Percentiles rank a stretch among this genome's conserved stretches.
These are phyloP conservation scores for Gossypium thurberi DNA, from an alignment of 345 rosid species.

Conservation along the genomic window DNA sequence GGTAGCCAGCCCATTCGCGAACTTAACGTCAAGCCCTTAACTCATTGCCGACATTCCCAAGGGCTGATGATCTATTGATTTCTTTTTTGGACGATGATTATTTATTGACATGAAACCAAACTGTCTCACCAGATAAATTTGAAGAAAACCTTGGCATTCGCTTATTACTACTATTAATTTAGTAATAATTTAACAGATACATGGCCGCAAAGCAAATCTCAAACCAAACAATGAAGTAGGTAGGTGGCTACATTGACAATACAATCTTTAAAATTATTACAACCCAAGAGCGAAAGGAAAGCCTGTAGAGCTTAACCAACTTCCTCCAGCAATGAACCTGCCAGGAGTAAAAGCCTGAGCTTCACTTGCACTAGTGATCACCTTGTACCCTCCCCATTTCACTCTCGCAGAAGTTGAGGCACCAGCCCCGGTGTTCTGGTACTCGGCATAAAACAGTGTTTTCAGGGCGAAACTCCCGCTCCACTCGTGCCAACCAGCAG, in stretches of 20 bases:
- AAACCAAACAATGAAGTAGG: not conserved
- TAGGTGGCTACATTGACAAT: not conserved
- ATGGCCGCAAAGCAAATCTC: not conserved
- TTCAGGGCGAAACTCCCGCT: constrained; percentile 50
- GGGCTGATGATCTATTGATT: too few relatives aligned
- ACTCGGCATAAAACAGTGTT: constrained; percentile 70
- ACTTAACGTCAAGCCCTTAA: not conserved
- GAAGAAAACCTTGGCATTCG: not conserved
- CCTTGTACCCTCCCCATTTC: constrained; percentile 61
- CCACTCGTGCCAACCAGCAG: constrained; percentile 87
- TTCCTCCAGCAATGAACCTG: constrained; percentile 53
- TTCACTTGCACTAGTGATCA: constrained; percentile 47
- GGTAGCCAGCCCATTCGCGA: not conserved
- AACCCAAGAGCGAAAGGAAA: constrained; percentile 73
- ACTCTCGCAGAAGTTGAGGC: constrained; percentile 68
- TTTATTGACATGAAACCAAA: too few relatives aligned
- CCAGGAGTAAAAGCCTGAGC: constrained; percentile 50
- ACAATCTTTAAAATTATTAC: constrained; percentile 12
- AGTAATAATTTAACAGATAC: not conserved
- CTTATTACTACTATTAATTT: not conserved
- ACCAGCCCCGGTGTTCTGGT: constrained; percentile 64
- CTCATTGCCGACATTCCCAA: too few relatives aligned
- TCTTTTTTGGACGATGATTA: too few relatives aligned
- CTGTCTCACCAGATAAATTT: not conserved
- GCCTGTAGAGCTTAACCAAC: constrained; percentile 67